Conservation (phyloP, 2,329 filamentous ascomycete genomes). For the Arachnomyces sp. region DNA sequence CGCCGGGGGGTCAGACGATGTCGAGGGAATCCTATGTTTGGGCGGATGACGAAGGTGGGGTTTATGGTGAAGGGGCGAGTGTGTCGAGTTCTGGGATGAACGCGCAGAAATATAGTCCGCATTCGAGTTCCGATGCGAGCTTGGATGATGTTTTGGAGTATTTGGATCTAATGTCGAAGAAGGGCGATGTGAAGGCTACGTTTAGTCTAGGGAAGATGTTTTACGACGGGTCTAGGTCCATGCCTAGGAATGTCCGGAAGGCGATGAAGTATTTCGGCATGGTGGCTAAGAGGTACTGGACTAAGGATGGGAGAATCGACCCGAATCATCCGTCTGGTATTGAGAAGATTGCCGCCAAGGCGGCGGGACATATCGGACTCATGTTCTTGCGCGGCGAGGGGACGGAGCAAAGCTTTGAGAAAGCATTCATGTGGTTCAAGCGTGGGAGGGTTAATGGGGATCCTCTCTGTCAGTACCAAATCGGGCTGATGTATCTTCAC, state of each 20-base stretch:
- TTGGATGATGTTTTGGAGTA: slow-evolving; percentile 90
- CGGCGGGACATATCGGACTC: slow-evolving; percentile 77
- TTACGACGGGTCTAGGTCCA: slow-evolving; percentile 73
- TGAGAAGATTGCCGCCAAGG: slow-evolving; percentile 73
- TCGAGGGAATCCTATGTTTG: slow-evolving; percentile 73
- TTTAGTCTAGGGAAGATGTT: slow-evolving; percentile 79
- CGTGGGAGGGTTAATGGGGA: slow-evolving; percentile 70
- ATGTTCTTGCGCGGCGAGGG: slow-evolving; percentile 89
- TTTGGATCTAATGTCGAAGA: slow-evolving; percentile 79
- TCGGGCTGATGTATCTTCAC: slow-evolving; percentile 76
- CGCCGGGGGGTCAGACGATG: slow-evolving; percentile 77
- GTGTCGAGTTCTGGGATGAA: slow-evolving; percentile 79
- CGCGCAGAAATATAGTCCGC: slow-evolving; percentile 63
- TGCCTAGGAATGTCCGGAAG: slow-evolving; percentile 64
- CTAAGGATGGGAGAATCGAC: slow-evolving; percentile 63
- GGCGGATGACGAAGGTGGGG: slow-evolving; percentile 81
- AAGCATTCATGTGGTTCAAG: slow-evolving; percentile 75
- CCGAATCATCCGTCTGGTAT: slow-evolving; percentile 62
- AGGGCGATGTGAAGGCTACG: slow-evolving; percentile 80
- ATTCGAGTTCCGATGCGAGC: slow-evolving; percentile 74
- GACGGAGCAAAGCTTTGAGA: slow-evolving; percentile 66
- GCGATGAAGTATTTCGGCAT: slow-evolving; percentile 76
- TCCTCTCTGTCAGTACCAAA: slow-evolving; percentile 72
- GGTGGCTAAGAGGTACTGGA: slow-evolving; percentile 77
- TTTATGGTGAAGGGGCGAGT: slow-evolving; percentile 93